These are phyloP conservation scores for Candida insectorum DNA, from an alignment of 805 yeast genomes.

Conservation along the genomic window DNA sequence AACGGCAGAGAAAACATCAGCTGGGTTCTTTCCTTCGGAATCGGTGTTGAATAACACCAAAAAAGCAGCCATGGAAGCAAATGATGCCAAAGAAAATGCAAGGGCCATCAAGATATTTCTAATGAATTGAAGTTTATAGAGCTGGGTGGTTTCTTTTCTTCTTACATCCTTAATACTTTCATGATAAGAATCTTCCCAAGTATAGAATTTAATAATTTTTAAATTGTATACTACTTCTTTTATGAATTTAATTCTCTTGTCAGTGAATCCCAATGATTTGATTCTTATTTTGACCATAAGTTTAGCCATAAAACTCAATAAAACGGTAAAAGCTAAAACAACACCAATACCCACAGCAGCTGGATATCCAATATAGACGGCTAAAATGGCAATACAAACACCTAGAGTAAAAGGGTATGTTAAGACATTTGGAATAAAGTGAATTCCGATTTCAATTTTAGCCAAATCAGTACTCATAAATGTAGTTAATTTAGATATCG, in stretches of 20 bases:
- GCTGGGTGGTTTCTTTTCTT: conserved; percentile 53
- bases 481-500: conserved; percentile 71
- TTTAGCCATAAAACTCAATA: conserved; percentile 46
- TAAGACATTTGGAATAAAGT: conserved; percentile 59
- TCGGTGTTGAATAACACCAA: conserved; percentile 32
- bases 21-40: conserved; percentile 43
- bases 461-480: conserved; percentile 78
- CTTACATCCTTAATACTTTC: conserved; percentile 54
- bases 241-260: conserved; percentile 67
- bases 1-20: conserved; percentile 64
- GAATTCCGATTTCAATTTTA: conserved; percentile 73
- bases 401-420: conserved; percentile 62
- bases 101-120: conserved; percentile 62
- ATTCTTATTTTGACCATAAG: conserved; percentile 53
- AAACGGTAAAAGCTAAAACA: conserved; percentile 47
- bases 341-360: conserved; percentile 68
- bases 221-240: conserved; percentile 76
- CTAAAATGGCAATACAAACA: conserved; percentile 60
- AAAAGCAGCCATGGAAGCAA: conserved; percentile 63
- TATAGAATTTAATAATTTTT: conserved; percentile 80
- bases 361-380: conserved; percentile 66
- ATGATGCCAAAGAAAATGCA: conserved; percentile 62
- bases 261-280: conserved; percentile 62
- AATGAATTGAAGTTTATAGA: conserved; percentile 61
- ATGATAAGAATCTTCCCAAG: conserved; percentile 85